Evolutionary conservation across 306 rosid genomes (phyloP), one percentile per base, ranked within the genome.

Genomic region (Ochetophila trinervis): DNA sequence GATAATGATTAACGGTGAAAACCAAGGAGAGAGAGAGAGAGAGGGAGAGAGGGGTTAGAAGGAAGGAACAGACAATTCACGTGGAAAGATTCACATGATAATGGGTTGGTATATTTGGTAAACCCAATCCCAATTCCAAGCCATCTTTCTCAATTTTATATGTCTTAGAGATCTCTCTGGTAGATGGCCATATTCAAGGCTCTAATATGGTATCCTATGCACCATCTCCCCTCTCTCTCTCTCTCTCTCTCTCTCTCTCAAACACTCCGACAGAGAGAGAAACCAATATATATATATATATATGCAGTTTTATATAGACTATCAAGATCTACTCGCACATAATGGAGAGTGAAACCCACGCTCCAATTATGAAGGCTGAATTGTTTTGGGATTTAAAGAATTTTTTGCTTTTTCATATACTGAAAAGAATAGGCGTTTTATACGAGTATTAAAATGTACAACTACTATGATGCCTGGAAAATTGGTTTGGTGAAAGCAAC

Each of bases 161-260:
- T 30, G 37, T 30, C 1, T 37, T 15, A 66, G 59, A 62, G 74
- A 74, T 70, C 52, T n/a, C 42, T 19, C 12, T 8, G 79, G 86
- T 74, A 71, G 89, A 53, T 83, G 70, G 65, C 77, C 71, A 62
- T 80, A 82, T 71, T 81, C 35, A 86, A 80, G 76, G 70, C 80
- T 75, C 82, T 60, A 65, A 50, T 53, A 57, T 27, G 91, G 96
- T 73, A 89, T 89, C 96, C 91, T 74, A 89, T 85, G 96, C 84
- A 52, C 18, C 1, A 17, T 83, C 36, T 8, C 1, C 60, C 24
- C 53, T 18, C 5, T 21, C 21, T 59, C n/a, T 0, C 34, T 61
- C 32, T 7, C 30, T 35, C 27, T 37, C n/a, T n/a, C n/a, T n/a
- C n/a, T n/a, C n/a, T n/a, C n/a, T 35, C 8, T 14, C 30, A 30